phyloP scores from a whole-genome alignment of 2,329 filamentous ascomycete species.

The Stemphylium lycopersici region DNA sequence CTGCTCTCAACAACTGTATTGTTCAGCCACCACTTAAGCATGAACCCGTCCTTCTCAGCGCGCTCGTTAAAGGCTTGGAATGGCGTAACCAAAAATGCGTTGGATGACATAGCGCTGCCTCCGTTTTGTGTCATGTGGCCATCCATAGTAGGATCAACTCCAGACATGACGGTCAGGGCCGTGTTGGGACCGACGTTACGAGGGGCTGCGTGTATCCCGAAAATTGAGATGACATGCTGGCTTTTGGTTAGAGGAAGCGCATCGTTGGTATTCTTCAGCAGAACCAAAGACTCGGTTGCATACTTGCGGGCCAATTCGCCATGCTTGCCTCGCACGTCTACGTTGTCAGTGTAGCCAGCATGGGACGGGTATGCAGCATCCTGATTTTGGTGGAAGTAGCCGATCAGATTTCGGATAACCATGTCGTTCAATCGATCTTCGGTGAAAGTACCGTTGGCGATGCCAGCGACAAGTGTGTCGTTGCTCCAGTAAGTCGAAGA shows the following conservation, averaged over 20 bases:
- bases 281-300: conserved; percentile 25
- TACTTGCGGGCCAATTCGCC: conserved; percentile 14
- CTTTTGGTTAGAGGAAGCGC: conserved; percentile 56
- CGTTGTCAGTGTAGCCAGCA: conserved; percentile 32
- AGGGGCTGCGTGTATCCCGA: neutral
- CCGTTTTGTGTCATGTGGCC: conserved; percentile 17
- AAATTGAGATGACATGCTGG: neutral
- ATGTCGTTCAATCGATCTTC: conserved; percentile 26
- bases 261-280: conserved; percentile 59
- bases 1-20: conserved; percentile 10
- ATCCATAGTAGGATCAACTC: conserved; percentile 16
- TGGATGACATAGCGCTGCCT: neutral
- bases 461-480: conserved; percentile 21
- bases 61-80: neutral
- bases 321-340: conserved; percentile 8
- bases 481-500: conserved; percentile 23
- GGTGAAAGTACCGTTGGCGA: conserved; percentile 22
- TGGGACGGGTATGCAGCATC: conserved; percentile 45
- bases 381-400: conserved; percentile 53
- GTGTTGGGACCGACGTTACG: conserved; percentile 15
- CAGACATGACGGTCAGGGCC: conserved; percentile 11
- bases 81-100: too few relatives aligned
- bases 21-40: conserved; percentile 22
- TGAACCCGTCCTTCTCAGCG: conserved; percentile 12
- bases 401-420: conserved; percentile 51